Conservation (phyloP, 176 grass and related monocot genomes). For the Phragmites australis region DNA sequence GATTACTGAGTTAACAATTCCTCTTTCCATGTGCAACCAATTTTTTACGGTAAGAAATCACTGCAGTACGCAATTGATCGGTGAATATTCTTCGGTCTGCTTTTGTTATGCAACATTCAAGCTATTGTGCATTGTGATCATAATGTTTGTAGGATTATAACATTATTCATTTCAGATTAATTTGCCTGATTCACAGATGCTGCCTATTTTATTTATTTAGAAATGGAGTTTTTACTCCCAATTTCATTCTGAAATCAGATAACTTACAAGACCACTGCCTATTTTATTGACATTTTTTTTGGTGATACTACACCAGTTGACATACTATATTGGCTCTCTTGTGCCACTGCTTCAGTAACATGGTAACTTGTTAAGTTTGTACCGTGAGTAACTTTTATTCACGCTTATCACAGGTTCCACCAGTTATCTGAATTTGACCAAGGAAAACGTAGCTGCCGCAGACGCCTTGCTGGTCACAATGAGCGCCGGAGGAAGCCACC, state of each 20-base stretch:
- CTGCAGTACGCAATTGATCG: background rate
- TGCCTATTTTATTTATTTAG: background rate
- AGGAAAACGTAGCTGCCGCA: conserved; percentile 83
- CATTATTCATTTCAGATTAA: background rate
- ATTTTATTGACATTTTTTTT: background rate
- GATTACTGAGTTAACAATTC: conserved; percentile 32
- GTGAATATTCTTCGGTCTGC: background rate
- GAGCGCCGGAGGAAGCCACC: conserved; percentile 72
- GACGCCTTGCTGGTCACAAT: conserved; percentile 76
- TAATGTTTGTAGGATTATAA: background rate
- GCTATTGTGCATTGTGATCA: background rate
- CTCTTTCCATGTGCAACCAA: conserved; percentile 34
- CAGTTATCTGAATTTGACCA: conserved; percentile 89
- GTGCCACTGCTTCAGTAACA: background rate
- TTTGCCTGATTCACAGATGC: background rate
- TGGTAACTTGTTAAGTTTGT: background rate
- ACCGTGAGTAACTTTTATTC: background rate
- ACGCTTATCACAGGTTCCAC: conserved; percentile 61
- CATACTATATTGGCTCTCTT: background rate
- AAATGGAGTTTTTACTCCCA: too few species aligned
- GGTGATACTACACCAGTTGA: background rate
- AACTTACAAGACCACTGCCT: too few species aligned
- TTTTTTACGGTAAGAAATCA: conserved; percentile 25
- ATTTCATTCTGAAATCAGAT: too few species aligned
- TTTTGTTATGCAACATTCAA: background rate